A percentile compares a stretch with the other conserved stretches of the same genome.
Evolutionary conservation across 345 rosid species (phyloP).

Genomic region (Pistacia atlantica): DNA sequence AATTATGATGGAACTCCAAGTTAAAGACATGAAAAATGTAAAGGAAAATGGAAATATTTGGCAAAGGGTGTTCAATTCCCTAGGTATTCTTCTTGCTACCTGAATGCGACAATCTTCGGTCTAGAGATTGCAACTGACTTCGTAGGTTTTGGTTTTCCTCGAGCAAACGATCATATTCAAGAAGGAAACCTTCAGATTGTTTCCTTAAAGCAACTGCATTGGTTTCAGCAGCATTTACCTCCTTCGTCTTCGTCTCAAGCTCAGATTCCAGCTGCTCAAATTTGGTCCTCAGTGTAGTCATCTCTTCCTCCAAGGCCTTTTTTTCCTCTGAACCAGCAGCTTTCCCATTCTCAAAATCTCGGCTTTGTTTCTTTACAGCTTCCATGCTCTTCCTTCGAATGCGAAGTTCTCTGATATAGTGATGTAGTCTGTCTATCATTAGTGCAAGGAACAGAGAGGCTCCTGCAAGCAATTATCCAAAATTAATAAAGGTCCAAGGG

Average conservation of each 20-base stretch:
- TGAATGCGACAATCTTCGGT: constrained; percentile 53
- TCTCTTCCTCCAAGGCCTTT: constrained; percentile 62
- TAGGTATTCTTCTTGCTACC: constrained; percentile 75
- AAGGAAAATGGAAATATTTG: neutral
- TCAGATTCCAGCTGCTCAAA: constrained; percentile 52
- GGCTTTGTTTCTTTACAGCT: constrained; percentile 66
- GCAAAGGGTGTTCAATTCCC: constrained; percentile 17
- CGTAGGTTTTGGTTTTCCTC: constrained; percentile 80
- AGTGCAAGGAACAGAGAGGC: constrained; percentile 70
- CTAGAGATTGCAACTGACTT: constrained; percentile 66
- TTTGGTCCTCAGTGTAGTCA: constrained; percentile 36
- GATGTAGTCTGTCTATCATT: constrained; percentile 90
- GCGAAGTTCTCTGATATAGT: constrained; percentile 83
- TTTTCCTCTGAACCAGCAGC: constrained; percentile 47
- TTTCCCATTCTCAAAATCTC: constrained; percentile 62
- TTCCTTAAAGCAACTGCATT: constrained; percentile 77
- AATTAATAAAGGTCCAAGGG: constrained; percentile 13
- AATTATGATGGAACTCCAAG: constrained; percentile 17
- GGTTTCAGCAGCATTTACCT: constrained; percentile 59
- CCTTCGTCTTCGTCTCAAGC: constrained; percentile 54
- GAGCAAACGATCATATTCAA: constrained; percentile 83
- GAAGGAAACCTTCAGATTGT: constrained; percentile 94
- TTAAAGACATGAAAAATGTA: neutral
- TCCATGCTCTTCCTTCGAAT: constrained; percentile 81
- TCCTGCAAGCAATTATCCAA: constrained; percentile 53